Evolutionary conservation across 108 stramenopile species (phyloP).

Genomic region (Epithemia pelagica): DNA sequence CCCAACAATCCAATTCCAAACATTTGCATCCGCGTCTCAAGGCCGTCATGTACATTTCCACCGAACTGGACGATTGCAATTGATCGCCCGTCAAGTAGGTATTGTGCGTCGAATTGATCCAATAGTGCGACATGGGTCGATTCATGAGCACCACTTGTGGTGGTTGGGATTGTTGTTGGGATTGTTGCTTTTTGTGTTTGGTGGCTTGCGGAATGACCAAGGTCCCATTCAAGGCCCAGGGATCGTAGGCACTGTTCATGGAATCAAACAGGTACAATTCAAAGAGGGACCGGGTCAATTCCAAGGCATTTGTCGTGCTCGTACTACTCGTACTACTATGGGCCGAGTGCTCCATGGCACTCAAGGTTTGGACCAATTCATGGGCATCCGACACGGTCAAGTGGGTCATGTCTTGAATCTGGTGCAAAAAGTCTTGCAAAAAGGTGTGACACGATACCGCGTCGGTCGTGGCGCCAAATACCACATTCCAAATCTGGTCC

Average conservation of each 20-base stretch:
- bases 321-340: neutral
- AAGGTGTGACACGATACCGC: conserved; percentile 43
- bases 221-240: conserved; percentile 20
- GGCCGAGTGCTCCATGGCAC: conserved; percentile 25
- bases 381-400: conserved; percentile 44
- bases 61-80: conserved; percentile 57
- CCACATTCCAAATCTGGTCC: conserved; percentile 30
- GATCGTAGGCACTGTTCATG: conserved; percentile 61
- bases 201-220: neutral
- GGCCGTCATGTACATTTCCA: conserved; percentile 65
- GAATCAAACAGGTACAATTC: conserved; percentile 39
- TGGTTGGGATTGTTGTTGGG: conserved; percentile 3
- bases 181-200: neutral
- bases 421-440: conserved; percentile 37
- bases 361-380: conserved; percentile 35
- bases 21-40: conserved; percentile 90
- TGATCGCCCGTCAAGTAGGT: conserved; percentile 96
- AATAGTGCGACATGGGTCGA: conserved; percentile 82
- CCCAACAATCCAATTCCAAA: conserved; percentile 97
- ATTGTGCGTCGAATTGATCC: conserved; percentile 93
- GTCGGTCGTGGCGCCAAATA: conserved; percentile 36
- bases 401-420: conserved; percentile 40
- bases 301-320: neutral
- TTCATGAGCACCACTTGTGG: conserved; percentile 24
- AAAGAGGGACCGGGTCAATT: conserved; percentile 43